These are phyloP conservation scores for Wickerhamomyces xylosicus DNA, from an alignment of 805 yeast species.

Conservation along the genomic window DNA sequence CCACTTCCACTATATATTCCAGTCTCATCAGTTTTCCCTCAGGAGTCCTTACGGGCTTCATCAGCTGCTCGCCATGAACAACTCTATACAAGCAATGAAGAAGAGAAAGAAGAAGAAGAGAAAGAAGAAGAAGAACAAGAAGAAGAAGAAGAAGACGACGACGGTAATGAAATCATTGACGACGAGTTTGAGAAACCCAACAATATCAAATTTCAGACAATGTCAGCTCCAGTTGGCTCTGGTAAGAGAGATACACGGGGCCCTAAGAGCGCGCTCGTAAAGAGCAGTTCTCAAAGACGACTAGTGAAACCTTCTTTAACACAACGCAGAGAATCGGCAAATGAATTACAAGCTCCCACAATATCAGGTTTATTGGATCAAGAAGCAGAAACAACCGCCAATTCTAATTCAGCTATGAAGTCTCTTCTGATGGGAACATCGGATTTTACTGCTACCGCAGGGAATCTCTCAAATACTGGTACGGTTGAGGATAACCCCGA, in stretches of 20 bases:
- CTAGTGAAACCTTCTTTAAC: not conserved
- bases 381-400: not conserved
- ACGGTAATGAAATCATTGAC: not conserved
- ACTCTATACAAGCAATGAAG: no score
- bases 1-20: not conserved
- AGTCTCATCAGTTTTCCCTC: not conserved
- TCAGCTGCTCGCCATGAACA: no score
- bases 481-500: no score
- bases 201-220: not conserved
- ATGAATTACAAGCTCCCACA: not conserved
- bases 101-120: no score
- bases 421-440: no score
- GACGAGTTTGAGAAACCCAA: not conserved
- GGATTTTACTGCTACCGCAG: not conserved
- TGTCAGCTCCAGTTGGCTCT: not conserved
- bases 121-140: not conserved
- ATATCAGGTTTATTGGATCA: constrained; percentile 1
- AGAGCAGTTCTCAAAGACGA: not conserved
- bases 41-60: no score
- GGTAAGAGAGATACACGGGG: no score
- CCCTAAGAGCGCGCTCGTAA: not conserved
- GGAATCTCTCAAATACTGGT: constrained; percentile 1
- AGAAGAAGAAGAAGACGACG: not conserved
- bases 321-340: not conserved
- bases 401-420: no score